Base-by-base conservation (phyloP, 192 early-diverging fungal genomes). In the Coemansia sp. region DNA sequence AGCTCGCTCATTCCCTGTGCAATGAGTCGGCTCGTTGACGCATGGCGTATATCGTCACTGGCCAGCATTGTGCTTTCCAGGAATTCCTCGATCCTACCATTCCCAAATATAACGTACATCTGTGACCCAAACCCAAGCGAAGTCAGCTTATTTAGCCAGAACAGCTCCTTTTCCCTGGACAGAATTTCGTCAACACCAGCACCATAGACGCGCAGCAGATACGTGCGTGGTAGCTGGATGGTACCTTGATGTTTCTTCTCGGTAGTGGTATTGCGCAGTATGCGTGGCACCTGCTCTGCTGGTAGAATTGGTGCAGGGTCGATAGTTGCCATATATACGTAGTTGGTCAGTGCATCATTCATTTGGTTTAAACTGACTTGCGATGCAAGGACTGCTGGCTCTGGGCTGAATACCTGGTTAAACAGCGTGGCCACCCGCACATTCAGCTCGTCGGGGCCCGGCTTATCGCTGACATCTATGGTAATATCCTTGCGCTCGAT, bases 81-180 rank as follows among this genome's bases (percentile, higher is more conserved):
- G 48, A 85, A 94, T 67, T 95, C 85, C 63, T 95, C 94, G 61
- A 95, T 81, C 7, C 94, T 81, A 33, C 94, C 94, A 67, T 95
- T 95, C 18, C 77, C 84, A 75, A 94, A 95, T 10, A 89, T 86
- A 1, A 85, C 89, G 7, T 91, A 74, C 31, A 95, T 63, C 5
- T 71, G 77, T 5, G 94, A 89, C 1, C 92, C 94, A n/a, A 93
- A 83, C 0, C 89, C 87, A 52, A 88, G 69, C 2, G 79, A 70
- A 2, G 89, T 88, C 21, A 95, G 73, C 46, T 89, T 84, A 43
- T 77, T 63, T 23, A 94, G 78, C 88, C 91, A 95, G 26, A 85
- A 80, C 52, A 95, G 84, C 66, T 95, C 94, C 37, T 89, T 87
- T 31, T 89, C 86, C 42, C 94, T 84, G 12, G 87, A 86, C 51